Conservation (phyloP, 2,329 filamentous ascomycete species). For the Aspergillus clavatus region DNA sequence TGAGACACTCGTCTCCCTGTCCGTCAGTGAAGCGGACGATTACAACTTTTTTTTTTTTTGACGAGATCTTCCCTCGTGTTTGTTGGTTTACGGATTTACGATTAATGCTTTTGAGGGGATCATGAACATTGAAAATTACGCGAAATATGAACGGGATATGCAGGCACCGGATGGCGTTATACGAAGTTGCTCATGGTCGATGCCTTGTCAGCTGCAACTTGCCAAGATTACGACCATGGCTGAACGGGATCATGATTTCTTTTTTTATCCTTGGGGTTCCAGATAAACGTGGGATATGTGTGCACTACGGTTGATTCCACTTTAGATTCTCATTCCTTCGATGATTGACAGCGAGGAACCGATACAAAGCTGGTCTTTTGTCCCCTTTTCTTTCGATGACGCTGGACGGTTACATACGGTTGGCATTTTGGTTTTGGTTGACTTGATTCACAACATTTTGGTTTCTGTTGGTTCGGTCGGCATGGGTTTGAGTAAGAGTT, state of each 20-base stretch:
- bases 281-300: no score
- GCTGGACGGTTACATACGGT: neutral
- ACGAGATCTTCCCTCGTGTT: neutral
- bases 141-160: neutral
- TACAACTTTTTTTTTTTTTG: neutral
- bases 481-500: neutral
- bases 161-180: neutral
- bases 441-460: neutral
- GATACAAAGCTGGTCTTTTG: neutral
- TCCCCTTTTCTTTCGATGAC: neutral
- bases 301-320: no score
- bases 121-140: neutral
- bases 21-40: neutral
- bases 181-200: neutral
- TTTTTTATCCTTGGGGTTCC: no score
- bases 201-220: no score
- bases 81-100: neutral
- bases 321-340: neutral
- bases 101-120: neutral
- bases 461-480: neutral
- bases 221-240: no score
- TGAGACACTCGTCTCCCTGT: constrained; percentile 17
- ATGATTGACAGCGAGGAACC: neutral
- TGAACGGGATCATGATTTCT: no score
- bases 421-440: neutral